Percentiles rank a stretch among this genome's conserved stretches.
These are phyloP conservation scores for Emericellopsis terricola DNA, from an alignment of 495 filamentous ascomycete species.

Conservation along the genomic window DNA sequence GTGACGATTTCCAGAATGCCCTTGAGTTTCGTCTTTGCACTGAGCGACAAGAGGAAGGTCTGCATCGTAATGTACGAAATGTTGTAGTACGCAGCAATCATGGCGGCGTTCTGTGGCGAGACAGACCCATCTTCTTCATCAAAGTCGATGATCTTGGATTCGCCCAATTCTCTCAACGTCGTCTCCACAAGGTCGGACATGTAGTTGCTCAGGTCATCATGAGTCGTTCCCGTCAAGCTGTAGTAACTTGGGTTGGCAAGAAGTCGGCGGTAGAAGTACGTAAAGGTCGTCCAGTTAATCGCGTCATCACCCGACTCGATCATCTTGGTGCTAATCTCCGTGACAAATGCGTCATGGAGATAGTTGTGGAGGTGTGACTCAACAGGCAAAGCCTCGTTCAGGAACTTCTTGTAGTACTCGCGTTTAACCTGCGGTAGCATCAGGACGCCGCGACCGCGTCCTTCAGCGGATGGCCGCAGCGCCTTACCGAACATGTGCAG, in stretches of 20 bases:
- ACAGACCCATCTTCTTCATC: constrained; percentile 94
- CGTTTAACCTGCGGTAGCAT: constrained; percentile 90
- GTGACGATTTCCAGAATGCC: constrained; percentile 94
- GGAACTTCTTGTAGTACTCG: constrained; percentile 97
- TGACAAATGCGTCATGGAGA: constrained; percentile 89
- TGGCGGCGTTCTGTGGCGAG: constrained; percentile 79
- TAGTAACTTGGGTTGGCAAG: constrained; percentile 96
- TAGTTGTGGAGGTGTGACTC: constrained; percentile 86
- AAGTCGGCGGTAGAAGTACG: constrained; percentile 96
- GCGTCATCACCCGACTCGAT: constrained; percentile 93
- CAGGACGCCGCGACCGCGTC: constrained; percentile 69
- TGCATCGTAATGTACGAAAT: constrained; percentile 99
- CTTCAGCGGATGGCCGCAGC: constrained; percentile 56
- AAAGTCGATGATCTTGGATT: constrained; percentile 89
- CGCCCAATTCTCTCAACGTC: constrained; percentile 76
- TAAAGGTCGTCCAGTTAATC: constrained; percentile 95
- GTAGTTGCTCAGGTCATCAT: constrained; percentile 85
- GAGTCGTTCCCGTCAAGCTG: constrained; percentile 70
- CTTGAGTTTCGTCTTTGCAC: constrained; percentile 77
- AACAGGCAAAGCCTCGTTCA: constrained; percentile 88
- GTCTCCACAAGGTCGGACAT: constrained; percentile 90
- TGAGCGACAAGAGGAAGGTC: constrained; percentile 93
- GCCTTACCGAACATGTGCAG: constrained; percentile 99
- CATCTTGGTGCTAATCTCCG: constrained; percentile 86
- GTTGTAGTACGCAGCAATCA: constrained; percentile 98